Evolutionary conservation across 345 rosid genomes (phyloP).

Genomic region (Barbarea vulgaris): DNA sequence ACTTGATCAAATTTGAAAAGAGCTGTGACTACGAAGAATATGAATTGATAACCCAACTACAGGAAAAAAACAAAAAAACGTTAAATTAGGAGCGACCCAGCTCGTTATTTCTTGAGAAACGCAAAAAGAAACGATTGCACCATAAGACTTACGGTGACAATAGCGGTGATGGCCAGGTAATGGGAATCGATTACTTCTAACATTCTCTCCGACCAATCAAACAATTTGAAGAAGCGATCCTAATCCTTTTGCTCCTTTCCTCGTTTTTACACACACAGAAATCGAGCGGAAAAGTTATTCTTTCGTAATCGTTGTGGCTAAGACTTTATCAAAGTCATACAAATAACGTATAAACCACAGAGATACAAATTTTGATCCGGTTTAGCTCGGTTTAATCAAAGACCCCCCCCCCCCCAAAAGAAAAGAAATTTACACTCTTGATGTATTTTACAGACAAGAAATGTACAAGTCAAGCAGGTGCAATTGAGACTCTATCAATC

Average conservation of each 20-base stretch:
- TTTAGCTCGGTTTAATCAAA: not conserved
- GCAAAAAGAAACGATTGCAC: not conserved
- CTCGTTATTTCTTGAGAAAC: conserved; percentile 1
- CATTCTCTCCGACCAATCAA: conserved; percentile 44
- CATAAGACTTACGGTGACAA: conserved; percentile 52
- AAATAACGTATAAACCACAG: not conserved
- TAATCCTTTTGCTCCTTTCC: not conserved
- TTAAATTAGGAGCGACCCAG: conserved; percentile 2
- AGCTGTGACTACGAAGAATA: conserved; percentile 81
- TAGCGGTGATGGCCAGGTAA: conserved; percentile 62
- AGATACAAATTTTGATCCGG: conserved; percentile 2
- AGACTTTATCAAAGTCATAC: not conserved
- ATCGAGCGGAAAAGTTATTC: not conserved
- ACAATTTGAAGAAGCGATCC: not conserved
- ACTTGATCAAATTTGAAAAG: conserved; percentile 85
- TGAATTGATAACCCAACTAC: conserved; percentile 75
- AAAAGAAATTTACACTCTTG: too few relatives aligned
- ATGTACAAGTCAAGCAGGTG: conserved; percentile 61
- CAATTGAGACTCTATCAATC: conserved; percentile 84
- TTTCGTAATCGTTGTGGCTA: not conserved
- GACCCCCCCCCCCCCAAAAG: too few relatives aligned
- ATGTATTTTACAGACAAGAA: too few relatives aligned
- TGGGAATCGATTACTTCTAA: conserved; percentile 78
- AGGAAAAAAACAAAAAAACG: not conserved
- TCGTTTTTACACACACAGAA: not conserved